Conservation (phyloP, 805 yeast genomes). For the Kuraishia hungarica region DNA sequence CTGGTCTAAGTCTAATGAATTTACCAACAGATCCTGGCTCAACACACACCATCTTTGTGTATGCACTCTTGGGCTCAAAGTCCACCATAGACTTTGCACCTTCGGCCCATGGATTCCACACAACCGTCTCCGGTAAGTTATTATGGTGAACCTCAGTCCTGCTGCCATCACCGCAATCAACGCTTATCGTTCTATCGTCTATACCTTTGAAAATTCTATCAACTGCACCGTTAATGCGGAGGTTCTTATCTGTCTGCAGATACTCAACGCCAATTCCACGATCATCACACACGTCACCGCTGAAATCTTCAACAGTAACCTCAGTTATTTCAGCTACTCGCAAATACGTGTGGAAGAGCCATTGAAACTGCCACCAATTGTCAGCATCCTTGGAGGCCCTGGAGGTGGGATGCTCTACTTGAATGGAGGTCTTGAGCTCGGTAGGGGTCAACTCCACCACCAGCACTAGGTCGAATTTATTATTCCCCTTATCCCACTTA, state of each 20-base stretch:
- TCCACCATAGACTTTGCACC: constrained; percentile 77
- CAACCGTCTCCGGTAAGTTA: constrained; percentile 61
- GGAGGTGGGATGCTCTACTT: constrained; percentile 31
- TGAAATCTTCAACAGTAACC: constrained; percentile 66
- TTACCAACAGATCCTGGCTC: constrained; percentile 60
- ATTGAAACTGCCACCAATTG: constrained; percentile 45
- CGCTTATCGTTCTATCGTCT: constrained; percentile 47
- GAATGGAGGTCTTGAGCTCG: constrained; percentile 58
- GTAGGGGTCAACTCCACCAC: constrained; percentile 26
- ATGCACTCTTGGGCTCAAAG: constrained; percentile 81
- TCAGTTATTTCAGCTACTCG: constrained; percentile 70
- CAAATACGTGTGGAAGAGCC: constrained; percentile 91
- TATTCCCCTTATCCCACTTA: constrained; percentile 45
- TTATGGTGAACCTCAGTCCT: constrained; percentile 58
- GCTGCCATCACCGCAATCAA: constrained; percentile 27
- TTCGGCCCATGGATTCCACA: constrained; percentile 96
- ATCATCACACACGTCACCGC: constrained; percentile 66
- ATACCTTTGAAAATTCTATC: constrained; percentile 77
- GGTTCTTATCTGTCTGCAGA: constrained; percentile 41
- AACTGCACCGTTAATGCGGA: constrained; percentile 65
- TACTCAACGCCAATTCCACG: constrained; percentile 59
- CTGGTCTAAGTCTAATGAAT: neutral
- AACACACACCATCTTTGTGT: constrained; percentile 80
- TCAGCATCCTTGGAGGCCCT: neutral
- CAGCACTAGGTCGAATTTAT: constrained; percentile 43